Evolutionary conservation across 2,329 filamentous ascomycete genomes (phyloP).

Genomic region (Beauveria caledonica): DNA sequence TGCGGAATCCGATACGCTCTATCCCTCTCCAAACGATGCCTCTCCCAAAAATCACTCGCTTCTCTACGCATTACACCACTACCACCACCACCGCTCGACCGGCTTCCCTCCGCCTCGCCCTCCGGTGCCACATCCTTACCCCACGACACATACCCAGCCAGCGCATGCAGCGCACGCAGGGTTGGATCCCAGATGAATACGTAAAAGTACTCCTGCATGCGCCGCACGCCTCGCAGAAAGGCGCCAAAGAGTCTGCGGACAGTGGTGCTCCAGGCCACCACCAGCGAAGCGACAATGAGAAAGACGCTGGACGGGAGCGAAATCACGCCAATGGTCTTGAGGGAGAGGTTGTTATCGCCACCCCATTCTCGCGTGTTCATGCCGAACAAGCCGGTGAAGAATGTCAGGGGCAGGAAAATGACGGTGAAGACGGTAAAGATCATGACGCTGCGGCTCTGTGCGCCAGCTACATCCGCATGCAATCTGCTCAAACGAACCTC

Average conservation of each 20-base stretch:
- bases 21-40: slow-evolving; percentile 30
- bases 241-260: slow-evolving; percentile 27
- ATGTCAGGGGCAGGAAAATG: slow-evolving; percentile 55
- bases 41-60: slow-evolving; percentile 34
- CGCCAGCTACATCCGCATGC: slow-evolving; percentile 54
- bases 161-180: slow-evolving; percentile 4
- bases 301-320: slow-evolving; percentile 39
- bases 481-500: slow-evolving; percentile 55
- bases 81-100: slow-evolving; percentile 13
- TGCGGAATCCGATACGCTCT: slow-evolving; percentile 31
- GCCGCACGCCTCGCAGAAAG: slow-evolving; percentile 14
- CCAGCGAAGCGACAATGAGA: slow-evolving; percentile 41
- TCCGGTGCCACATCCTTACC: neutral
- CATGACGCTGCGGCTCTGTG: slow-evolving; percentile 55
- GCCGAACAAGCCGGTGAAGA: slow-evolving; percentile 57
- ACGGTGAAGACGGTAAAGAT: slow-evolving; percentile 58
- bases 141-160: neutral
- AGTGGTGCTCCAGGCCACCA: slow-evolving; percentile 47
- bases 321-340: slow-evolving; percentile 39
- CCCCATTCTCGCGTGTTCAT: slow-evolving; percentile 59
- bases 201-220: slow-evolving; percentile 17
- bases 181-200: slow-evolving; percentile 18
- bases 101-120: slow-evolving; percentile 13
- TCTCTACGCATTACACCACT: slow-evolving; percentile 20
- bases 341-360: slow-evolving; percentile 34